phyloP scores from a whole-genome alignment of 2,329 filamentous ascomycete species.

The Arthroderma sp. region DNA sequence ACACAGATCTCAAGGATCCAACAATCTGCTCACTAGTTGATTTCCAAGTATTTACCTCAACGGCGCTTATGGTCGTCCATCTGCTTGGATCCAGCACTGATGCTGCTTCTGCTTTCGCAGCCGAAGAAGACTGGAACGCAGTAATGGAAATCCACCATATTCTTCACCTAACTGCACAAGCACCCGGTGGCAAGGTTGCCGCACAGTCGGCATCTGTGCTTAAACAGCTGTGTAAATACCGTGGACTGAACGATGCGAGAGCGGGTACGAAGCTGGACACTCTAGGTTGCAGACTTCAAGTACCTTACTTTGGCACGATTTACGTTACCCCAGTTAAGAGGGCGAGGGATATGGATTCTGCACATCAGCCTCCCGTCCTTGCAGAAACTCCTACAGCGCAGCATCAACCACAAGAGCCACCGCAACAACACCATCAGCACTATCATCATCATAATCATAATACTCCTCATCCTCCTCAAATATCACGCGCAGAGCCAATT shows the following conservation, averaged over 20 bases:
- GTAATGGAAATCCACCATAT: conserved; percentile 21
- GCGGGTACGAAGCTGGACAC: neutral
- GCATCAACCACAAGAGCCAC: neutral
- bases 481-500: too few relatives aligned
- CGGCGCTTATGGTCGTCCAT: conserved; percentile 33
- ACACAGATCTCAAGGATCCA: conserved; percentile 10
- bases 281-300: conserved; percentile 26
- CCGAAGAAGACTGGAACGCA: conserved; percentile 24
- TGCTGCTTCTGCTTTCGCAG: conserved; percentile 17
- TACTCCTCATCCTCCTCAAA: neutral
- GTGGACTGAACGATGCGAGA: conserved; percentile 7
- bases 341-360: conserved; percentile 4
- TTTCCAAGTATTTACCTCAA: conserved; percentile 35
- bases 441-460: neutral
- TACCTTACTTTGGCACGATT: conserved; percentile 36
- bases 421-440: neutral
- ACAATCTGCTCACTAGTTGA: conserved; percentile 35
- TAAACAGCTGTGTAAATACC: conserved; percentile 23
- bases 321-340: conserved; percentile 22
- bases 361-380: neutral
- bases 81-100: conserved; percentile 25
- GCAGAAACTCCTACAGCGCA: neutral
- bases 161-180: conserved; percentile 20
- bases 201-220: conserved; percentile 30
- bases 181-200: conserved; percentile 30